Conservation (phyloP, 305 asterid species). For the Fraxinus angustifolia region DNA sequence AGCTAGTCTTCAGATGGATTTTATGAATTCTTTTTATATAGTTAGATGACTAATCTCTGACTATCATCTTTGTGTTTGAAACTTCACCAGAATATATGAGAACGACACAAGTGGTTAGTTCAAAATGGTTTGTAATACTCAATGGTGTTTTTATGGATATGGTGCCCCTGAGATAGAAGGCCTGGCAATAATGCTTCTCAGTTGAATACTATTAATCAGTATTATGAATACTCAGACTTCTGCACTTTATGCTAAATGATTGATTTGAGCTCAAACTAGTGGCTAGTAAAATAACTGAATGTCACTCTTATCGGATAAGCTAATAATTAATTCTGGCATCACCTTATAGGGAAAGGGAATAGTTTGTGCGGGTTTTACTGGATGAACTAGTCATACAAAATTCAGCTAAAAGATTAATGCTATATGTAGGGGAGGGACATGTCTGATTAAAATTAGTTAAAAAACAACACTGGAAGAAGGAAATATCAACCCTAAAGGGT, state of each 20-base stretch:
- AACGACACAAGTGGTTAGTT: neutral
- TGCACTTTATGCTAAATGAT: neutral
- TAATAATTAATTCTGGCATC: neutral
- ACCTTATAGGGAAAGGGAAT: neutral
- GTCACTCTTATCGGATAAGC: neutral
- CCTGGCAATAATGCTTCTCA: neutral
- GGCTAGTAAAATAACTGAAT: neutral
- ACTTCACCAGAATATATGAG: neutral
- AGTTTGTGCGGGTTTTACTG: neutral
- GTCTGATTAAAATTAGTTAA: neutral
- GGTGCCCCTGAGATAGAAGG: neutral
- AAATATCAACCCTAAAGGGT: neutral
- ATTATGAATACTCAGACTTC: neutral
- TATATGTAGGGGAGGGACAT: neutral
- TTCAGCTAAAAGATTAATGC: neutral
- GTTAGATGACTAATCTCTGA: neutral
- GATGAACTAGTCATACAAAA: neutral
- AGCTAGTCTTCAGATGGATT: conserved; percentile 2
- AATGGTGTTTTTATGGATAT: neutral
- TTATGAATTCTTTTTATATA: neutral
- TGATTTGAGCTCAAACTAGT: neutral
- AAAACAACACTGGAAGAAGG: neutral
- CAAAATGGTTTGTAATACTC: neutral
- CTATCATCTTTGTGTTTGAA: neutral
- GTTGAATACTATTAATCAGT: neutral